Evolutionary conservation across 208 protist species (phyloP), one percentile per base, ranked within the genome.

Genomic region (Trichomonas tenax): DNA sequence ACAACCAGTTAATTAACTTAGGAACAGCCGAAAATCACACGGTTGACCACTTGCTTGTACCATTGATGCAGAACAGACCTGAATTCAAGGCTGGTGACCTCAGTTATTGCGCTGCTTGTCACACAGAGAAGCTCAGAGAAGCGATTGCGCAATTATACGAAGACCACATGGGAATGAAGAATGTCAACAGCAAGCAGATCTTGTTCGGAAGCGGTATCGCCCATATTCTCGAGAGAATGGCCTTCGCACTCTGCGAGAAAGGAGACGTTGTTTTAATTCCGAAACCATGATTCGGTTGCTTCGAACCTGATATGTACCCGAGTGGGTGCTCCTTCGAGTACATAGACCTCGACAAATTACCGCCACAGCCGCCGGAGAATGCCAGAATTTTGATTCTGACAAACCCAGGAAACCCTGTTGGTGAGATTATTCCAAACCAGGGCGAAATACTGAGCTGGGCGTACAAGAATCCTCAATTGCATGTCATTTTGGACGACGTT

Each of bases 361-460:
- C 82, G 6, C 38, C 40, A n/a, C 31, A 89, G 26, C 82, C 82
- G 0, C 82, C 82, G 8, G 82, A 44, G n/a, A 48, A 89, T 38
- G 82, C 82, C 4, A 45, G 40, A 48, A 46, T 89, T 31, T 48
- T 89, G n/a, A n/a, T 89, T 21, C 40, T 89, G 0, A 89, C 82
- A 89, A 89, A 89, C 48, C 82, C 82, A 48, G 82, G 82, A 48
- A 89, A 89, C 44, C 82, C 82, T n/a, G n/a, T 48, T 34, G 82
- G 82, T 48, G 82, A 89, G n/a, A 2, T 89, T n/a, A 89, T 89
- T 48, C 9, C 11, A 48, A 48, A 89, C 36, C 82, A 15, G 48
- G 82, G 31, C 6, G 14, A 89, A n/a, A 1, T 89, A 0, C 82
- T 89, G 11, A 34, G 48, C 40, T 89, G 82, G 82, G 11, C 23